Percentiles rank a stretch among this genome's conserved stretches.
These are phyloP conservation scores for Dactylellina drechsleri DNA, from an alignment of 2,329 filamentous ascomycete genomes.

Conservation along the genomic window DNA sequence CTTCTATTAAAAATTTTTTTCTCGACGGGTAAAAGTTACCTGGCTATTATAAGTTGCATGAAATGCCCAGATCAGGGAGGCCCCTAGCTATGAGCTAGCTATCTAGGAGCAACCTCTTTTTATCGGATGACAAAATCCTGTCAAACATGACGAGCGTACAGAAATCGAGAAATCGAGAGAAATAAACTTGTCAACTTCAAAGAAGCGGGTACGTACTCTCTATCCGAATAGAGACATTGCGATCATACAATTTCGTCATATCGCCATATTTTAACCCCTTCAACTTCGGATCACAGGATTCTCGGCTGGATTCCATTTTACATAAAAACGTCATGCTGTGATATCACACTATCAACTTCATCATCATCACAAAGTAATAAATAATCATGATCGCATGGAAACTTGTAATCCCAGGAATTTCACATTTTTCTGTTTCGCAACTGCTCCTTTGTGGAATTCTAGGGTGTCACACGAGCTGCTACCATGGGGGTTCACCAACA, in stretches of 20 bases:
- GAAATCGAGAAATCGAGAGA: background rate
- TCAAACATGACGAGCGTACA: constrained; percentile 36
- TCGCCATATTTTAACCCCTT: constrained; percentile 32
- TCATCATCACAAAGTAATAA: constrained; percentile 6
- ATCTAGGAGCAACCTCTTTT: background rate
- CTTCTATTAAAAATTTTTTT: constrained; percentile 2
- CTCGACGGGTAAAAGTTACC: constrained; percentile 14
- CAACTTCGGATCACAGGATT: constrained; percentile 11
- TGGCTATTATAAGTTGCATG: constrained; percentile 6
- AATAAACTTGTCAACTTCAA: constrained; percentile 31
- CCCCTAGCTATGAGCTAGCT: constrained; percentile 9
- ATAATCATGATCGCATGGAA: constrained; percentile 23
- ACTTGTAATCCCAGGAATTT: background rate
- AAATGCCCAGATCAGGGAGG: constrained; percentile 34
- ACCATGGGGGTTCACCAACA: constrained; percentile 25
- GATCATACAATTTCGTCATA: constrained; percentile 49
- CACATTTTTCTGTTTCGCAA: constrained; percentile 6
- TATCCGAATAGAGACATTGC: constrained; percentile 28
- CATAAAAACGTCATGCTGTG: constrained; percentile 38
- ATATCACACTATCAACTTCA: constrained; percentile 28
- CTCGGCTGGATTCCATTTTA: constrained; percentile 11
- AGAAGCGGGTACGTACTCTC: constrained; percentile 32
- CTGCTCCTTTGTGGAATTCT: constrained; percentile 40
- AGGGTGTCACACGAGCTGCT: constrained; percentile 51
- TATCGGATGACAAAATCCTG: constrained; percentile 30